Evolutionary conservation across 495 filamentous ascomycete genomes (phyloP).

Genomic region (Daldinia childiae): DNA sequence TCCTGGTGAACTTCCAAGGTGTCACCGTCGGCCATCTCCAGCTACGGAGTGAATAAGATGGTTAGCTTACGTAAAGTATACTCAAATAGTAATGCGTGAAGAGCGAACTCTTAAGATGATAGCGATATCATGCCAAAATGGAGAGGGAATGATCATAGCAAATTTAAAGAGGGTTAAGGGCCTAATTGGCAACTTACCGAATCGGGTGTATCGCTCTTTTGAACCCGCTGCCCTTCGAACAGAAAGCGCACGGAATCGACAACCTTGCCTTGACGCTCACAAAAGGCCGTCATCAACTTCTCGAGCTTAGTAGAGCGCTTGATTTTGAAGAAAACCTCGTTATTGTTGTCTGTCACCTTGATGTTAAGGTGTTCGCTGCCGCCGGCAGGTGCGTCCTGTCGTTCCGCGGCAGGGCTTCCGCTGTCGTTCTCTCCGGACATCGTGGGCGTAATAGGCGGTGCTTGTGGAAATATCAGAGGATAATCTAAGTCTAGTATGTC

Average conservation of each 20-base stretch:
- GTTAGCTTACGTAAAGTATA: conserved; percentile 17
- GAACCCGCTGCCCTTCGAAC: conserved; percentile 92
- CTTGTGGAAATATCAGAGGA: conserved; percentile 21
- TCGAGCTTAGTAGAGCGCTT: conserved; percentile 95
- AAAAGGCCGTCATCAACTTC: conserved; percentile 99
- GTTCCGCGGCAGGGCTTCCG: conserved; percentile 67
- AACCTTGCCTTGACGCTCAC: conserved; percentile 93
- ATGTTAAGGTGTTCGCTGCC: conserved; percentile 93
- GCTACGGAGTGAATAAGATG: conserved; percentile 57
- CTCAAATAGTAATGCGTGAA: neutral
- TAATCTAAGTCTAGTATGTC: neutral
- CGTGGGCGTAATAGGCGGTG: conserved; percentile 40
- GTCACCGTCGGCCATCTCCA: conserved; percentile 97
- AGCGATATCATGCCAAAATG: neutral
- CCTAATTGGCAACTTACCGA: conserved; percentile 68
- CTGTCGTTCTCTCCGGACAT: conserved; percentile 65
- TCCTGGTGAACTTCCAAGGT: conserved; percentile 98
- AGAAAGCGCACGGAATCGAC: conserved; percentile 88
- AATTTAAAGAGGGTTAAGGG: neutral
- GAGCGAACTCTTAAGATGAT: neutral
- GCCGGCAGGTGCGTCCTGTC: conserved; percentile 44
- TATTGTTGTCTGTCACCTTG: conserved; percentile 99
- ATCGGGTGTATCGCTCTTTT: conserved; percentile 88
- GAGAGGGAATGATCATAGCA: neutral
- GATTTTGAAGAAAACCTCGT: conserved; percentile 99